A percentile compares a stretch with the other conserved stretches of the same genome.
Conservation (phyloP, 2,329 filamentous ascomycete species). For the Waltergamsia citrina region DNA sequence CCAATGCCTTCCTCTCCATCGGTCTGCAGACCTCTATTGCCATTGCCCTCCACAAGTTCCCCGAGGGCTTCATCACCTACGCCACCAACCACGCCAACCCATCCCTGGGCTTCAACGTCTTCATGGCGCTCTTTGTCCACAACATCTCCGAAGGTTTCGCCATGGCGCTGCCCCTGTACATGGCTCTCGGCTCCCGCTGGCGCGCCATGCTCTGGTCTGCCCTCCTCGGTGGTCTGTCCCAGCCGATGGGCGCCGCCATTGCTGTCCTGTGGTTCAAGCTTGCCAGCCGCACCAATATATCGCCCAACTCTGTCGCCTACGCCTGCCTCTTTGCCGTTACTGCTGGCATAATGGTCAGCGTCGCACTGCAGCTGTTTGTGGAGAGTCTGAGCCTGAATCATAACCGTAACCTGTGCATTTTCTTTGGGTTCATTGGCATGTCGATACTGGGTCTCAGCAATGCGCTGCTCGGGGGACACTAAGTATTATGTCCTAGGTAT, state of each 20-base stretch:
- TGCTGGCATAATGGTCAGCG: conserved; percentile 90
- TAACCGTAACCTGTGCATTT: conserved; percentile 65
- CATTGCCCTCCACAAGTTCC: conserved; percentile 92
- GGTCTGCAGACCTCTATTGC: conserved; percentile 94
- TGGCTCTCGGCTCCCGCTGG: conserved; percentile 72
- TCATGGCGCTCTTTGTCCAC: conserved; percentile 93
- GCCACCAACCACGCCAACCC: conserved; percentile 96
- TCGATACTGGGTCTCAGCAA: conserved; percentile 75
- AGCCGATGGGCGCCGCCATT: conserved; percentile 76
- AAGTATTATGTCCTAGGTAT: not conserved
- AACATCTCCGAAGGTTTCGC: conserved; percentile 97
- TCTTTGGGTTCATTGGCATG: conserved; percentile 82
- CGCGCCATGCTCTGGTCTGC: conserved; percentile 80
- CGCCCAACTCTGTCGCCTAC: conserved; percentile 51
- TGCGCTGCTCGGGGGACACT: conserved; percentile 57
- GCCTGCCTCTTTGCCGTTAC: conserved; percentile 81
- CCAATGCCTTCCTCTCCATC: conserved; percentile 87
- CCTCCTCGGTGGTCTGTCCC: conserved; percentile 74
- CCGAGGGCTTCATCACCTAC: conserved; percentile 81
- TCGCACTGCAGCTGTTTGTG: conserved; percentile 79
- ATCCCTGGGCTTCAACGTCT: conserved; percentile 78
- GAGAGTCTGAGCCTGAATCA: conserved; percentile 80
- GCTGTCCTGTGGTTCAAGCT: conserved; percentile 82
- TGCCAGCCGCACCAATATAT: conserved; percentile 40
- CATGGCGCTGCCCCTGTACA: conserved; percentile 84